Evolutionary conservation across 192 early-diverging fungal genomes (phyloP).

Genomic region (Coemansia sp.): DNA sequence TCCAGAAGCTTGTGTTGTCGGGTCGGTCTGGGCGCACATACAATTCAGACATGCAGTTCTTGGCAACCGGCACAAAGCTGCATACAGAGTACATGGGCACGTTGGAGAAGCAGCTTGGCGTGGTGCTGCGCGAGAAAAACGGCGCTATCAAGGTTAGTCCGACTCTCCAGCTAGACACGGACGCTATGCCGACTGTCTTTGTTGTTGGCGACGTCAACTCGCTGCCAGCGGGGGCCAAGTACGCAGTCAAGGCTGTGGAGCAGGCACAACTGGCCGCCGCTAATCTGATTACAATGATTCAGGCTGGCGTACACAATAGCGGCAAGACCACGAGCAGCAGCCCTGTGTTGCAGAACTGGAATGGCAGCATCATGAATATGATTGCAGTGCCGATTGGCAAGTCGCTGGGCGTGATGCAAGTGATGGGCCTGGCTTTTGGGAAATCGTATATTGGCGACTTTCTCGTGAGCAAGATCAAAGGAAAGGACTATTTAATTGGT

Average conservation of each 20-base stretch:
- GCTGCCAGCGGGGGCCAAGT: conserved; percentile 32
- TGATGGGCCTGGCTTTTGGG: conserved; percentile 32
- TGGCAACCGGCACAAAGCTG: conserved; percentile 44
- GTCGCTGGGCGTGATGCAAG: conserved; percentile 38
- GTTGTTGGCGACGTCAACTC: conserved; percentile 56
- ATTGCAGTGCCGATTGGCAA: conserved; percentile 43
- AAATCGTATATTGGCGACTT: conserved; percentile 33
- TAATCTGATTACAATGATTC: conserved; percentile 32
- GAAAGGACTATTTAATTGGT: conserved; percentile 37
- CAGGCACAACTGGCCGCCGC: conserved; percentile 19
- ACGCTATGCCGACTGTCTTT: conserved; percentile 47
- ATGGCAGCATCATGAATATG: conserved; percentile 17
- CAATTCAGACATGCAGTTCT: conserved; percentile 58
- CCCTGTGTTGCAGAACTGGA: conserved; percentile 15
- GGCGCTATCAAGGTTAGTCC: conserved; percentile 48
- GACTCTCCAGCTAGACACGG: conserved; percentile 50
- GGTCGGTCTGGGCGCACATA: conserved; percentile 50
- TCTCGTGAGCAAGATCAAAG: conserved; percentile 22
- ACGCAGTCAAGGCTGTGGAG: conserved; percentile 18
- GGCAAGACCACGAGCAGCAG: neutral
- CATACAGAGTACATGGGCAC: conserved; percentile 51
- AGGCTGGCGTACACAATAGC: conserved; percentile 9
- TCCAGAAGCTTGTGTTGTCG: too few relatives aligned
- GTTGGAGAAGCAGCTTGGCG: conserved; percentile 26
- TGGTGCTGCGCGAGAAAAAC: conserved; percentile 22